These are phyloP conservation scores for Schizochytrium sp. DNA, from an alignment of 108 stramenopile genomes.

Conservation along the genomic window DNA sequence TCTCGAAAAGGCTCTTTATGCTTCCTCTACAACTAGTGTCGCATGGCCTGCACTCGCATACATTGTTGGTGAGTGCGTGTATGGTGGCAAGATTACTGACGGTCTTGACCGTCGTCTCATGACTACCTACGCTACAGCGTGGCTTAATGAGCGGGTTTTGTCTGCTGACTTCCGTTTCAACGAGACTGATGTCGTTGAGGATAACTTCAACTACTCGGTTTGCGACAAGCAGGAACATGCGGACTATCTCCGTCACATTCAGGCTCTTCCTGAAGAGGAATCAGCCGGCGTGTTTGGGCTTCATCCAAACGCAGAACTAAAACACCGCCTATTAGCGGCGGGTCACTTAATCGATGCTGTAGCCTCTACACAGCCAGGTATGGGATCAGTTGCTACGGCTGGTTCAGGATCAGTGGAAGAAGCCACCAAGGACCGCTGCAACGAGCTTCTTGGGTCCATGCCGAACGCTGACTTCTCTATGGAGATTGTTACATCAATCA, in stretches of 20 bases:
- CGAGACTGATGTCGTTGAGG: slow-evolving; percentile 80
- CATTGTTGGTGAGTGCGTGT: slow-evolving; percentile 92
- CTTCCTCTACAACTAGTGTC: slow-evolving; percentile 78
- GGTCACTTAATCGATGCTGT: slow-evolving; percentile 83
- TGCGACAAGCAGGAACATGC: slow-evolving; percentile 78
- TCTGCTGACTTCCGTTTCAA: slow-evolving; percentile 83
- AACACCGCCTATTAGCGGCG: slow-evolving; percentile 87
- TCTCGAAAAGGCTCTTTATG: slow-evolving; percentile 91
- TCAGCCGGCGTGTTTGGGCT: slow-evolving; percentile 91
- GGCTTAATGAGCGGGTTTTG: slow-evolving; percentile 84
- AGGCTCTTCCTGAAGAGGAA: slow-evolving; percentile 85
- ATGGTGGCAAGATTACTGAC: slow-evolving; percentile 94
- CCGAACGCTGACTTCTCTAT: slow-evolving; percentile 84
- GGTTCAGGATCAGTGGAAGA: slow-evolving; percentile 83
- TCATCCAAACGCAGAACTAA: slow-evolving; percentile 93
- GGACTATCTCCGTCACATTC: slow-evolving; percentile 82
- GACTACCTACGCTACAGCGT: slow-evolving; percentile 85
- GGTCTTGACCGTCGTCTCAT: slow-evolving; percentile 87
- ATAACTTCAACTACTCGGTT: slow-evolving; percentile 84
- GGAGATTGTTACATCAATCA: slow-evolving; percentile 74
- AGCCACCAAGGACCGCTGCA: slow-evolving; percentile 81
- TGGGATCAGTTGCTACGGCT: slow-evolving; percentile 78
- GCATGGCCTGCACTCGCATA: slow-evolving; percentile 90
- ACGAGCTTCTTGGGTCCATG: slow-evolving; percentile 81
- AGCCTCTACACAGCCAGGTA: slow-evolving; percentile 88